Evolutionary conservation across 2,329 filamentous ascomycete species (phyloP), one percentile per base, ranked within the genome.

Genomic region (Parasarocladium wereldwijsianum): DNA sequence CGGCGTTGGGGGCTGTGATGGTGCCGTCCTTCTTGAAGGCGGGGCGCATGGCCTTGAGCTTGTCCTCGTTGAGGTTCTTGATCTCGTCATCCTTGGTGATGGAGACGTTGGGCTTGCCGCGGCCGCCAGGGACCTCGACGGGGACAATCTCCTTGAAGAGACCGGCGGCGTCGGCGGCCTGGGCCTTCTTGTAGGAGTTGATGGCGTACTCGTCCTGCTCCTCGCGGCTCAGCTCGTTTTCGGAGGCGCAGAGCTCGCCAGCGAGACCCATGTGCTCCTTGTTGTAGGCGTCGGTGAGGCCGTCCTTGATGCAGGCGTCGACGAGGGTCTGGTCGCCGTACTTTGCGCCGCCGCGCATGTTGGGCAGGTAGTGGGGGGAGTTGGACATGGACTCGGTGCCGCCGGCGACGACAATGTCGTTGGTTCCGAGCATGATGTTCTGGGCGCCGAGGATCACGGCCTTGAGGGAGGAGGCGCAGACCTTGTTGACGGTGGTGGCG

Each of bases 311-410:
- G 40, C 98, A 75, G 43, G 84, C 87, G 50, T 98, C 90, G 32
- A 94, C 68, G 41, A 98, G 66, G 31, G 66, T 74, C 61, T 87
- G 79, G 60, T 96, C 74, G 46, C 90, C 90, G 57, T 92, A 98
- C 63, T 96, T 96, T 56, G 80, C 76, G 43, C 90, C 90, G 41
- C 60, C 78, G 54, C 90, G 81, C 44, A 93, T 66, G 55, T 65
- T 81, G 40, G 85, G 81, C 31, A 94, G 78, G 65, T 98, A 98
- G 65, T 98, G 86, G 30, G 90, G 90, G 32, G 79, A 69, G 64
- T 96, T 96, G 51, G 86, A 93, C 90, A 98, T 98, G 65, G 85
- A 93, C 66, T 98, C 90, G 43, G 87, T 76, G 44, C 90, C 90
- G 50, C 86, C 90, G 40, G 86, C 90, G 36, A 98, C 84, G 40